Evolutionary conservation across 163 green algal genomes (phyloP).

Genomic region (Scenedesmus sp.): DNA sequence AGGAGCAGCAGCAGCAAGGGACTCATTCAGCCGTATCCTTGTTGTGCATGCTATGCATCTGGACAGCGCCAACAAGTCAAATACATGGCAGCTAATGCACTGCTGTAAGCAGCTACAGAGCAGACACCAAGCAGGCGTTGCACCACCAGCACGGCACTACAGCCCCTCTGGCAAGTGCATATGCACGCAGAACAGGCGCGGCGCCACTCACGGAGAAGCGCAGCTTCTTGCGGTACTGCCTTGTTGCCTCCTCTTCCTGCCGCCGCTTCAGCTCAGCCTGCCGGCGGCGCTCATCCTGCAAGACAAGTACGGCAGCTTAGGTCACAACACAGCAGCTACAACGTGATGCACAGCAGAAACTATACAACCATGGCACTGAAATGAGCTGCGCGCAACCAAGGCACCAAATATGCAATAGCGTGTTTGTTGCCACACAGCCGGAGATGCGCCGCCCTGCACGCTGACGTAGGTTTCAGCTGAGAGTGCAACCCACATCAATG

Average conservation of each 20-base stretch:
- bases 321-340: not conserved
- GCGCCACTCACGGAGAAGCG: slow-evolving; percentile 50
- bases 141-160: not conserved
- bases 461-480: no score
- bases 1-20: not conserved
- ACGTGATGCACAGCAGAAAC: not conserved
- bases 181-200: not conserved
- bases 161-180: no score
- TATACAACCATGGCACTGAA: not conserved
- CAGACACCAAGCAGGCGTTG: no score
- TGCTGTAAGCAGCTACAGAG: no score
- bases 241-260: slow-evolving; percentile 43
- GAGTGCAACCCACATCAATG: no score
- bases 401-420: not conserved
- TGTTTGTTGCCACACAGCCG: not conserved
- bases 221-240: slow-evolving; percentile 58
- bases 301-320: not conserved
- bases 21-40: not conserved
- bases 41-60: not conserved
- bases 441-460: no score
- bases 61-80: not conserved
- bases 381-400: not conserved
- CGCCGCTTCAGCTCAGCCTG: slow-evolving; percentile 49
- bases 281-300: slow-evolving; percentile 51
- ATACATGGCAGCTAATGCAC: not conserved